phyloP scores from a whole-genome alignment of 352 stramenopile genomes.

The Thalassiosira sp. region DNA sequence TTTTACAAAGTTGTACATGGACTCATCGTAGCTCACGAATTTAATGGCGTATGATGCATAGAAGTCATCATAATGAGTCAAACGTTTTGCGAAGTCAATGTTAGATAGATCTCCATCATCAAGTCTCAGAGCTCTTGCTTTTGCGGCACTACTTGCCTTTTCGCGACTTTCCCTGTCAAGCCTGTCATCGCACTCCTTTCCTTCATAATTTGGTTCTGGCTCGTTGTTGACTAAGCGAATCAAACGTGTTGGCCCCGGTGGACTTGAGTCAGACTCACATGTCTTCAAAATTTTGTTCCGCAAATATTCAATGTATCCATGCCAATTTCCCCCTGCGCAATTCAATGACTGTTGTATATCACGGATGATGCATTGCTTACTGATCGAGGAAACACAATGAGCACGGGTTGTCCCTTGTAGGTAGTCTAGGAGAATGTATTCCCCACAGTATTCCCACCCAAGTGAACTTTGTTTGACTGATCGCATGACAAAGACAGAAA shows the following conservation, averaged over 20 bases:
- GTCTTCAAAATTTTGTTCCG: neutral
- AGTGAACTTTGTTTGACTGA: neutral
- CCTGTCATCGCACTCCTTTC: slow-evolving; percentile 16
- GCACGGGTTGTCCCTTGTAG: slow-evolving; percentile 1
- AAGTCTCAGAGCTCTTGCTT: slow-evolving; percentile 20
- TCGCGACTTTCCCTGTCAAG: slow-evolving; percentile 7
- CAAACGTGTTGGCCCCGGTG: slow-evolving; percentile 11
- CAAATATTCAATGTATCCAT: slow-evolving; percentile 7
- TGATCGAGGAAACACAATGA: neutral
- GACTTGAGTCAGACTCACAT: slow-evolving; percentile 12
- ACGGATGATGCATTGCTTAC: slow-evolving; percentile 6
- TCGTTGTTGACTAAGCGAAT: slow-evolving; percentile 12
- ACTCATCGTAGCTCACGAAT: slow-evolving; percentile 29
- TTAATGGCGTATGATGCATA: slow-evolving; percentile 15
- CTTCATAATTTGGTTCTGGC: slow-evolving; percentile 12
- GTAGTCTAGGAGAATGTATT: slow-evolving; percentile 23
- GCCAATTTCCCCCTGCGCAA: neutral
- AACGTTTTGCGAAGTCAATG: slow-evolving; percentile 4
- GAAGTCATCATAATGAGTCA: slow-evolving; percentile 27
- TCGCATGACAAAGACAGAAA: slow-evolving; percentile 30
- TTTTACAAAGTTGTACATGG: slow-evolving; percentile 37
- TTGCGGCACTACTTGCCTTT: slow-evolving; percentile 13
- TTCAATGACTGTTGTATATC: slow-evolving; percentile 10
- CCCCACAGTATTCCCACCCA: slow-evolving; percentile 36
- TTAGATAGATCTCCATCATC: slow-evolving; percentile 19